Evolutionary conservation across 768 basidiomycete genomes (phyloP).

Genomic region (Mycena vitilis): DNA sequence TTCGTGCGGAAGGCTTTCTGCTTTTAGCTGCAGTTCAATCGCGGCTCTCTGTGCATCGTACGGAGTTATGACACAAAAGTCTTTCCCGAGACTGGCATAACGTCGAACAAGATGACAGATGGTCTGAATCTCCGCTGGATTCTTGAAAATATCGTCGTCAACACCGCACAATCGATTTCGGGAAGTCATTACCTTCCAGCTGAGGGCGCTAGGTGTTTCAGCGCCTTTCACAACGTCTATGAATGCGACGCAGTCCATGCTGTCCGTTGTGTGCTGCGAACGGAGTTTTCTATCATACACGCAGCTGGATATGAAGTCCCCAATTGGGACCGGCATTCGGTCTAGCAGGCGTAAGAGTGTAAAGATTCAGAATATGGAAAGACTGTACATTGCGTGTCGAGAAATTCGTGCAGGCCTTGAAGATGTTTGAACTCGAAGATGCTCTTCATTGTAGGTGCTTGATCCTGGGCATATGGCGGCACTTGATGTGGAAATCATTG

Average conservation of each 20-base stretch:
- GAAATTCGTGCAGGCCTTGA: slow-evolving; percentile 49
- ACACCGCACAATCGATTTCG: slow-evolving; percentile 37
- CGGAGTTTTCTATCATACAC: slow-evolving; percentile 56
- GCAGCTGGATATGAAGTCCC: slow-evolving; percentile 59
- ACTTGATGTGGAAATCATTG: slow-evolving; percentile 46
- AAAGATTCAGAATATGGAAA: slow-evolving; percentile 1
- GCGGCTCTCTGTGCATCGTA: slow-evolving; percentile 64
- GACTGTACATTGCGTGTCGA: slow-evolving; percentile 62
- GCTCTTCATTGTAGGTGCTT: slow-evolving; percentile 51
- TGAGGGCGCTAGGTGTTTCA: slow-evolving; percentile 53
- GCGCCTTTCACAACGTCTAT: slow-evolving; percentile 53
- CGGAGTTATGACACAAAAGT: slow-evolving; percentile 64
- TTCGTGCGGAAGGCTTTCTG: slow-evolving; percentile 37
- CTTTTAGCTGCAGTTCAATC: slow-evolving; percentile 17
- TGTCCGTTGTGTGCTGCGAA: slow-evolving; percentile 50
- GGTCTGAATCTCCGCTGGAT: slow-evolving; percentile 51
- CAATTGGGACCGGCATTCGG: slow-evolving; percentile 61
- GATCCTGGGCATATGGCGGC: slow-evolving; percentile 62
- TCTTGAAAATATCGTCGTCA: slow-evolving; percentile 44
- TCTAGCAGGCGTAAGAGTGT: slow-evolving; percentile 45
- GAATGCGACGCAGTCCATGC: slow-evolving; percentile 54
- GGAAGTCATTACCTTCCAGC: slow-evolving; percentile 54
- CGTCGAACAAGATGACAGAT: slow-evolving; percentile 55
- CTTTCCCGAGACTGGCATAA: slow-evolving; percentile 42
- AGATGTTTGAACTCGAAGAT: slow-evolving; percentile 60